Percentiles rank a stretch among this genome's conserved stretches.
These are phyloP conservation scores for Mycena chlorophos DNA, from an alignment of 768 basidiomycete species.

Conservation along the genomic window DNA sequence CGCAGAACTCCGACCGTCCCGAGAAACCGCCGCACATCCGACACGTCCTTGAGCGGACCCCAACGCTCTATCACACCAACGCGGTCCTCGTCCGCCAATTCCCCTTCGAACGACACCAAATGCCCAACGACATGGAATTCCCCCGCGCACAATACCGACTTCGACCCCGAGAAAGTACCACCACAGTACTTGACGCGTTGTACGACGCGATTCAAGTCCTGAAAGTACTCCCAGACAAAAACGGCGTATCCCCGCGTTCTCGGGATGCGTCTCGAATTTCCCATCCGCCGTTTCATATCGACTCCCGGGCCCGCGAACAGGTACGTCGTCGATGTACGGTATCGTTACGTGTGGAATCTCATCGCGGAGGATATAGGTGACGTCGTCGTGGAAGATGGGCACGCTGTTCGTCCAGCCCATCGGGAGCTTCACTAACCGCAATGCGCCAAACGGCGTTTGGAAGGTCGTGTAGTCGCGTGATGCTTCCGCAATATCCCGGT, in stretches of 20 bases:
- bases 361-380: conserved; percentile 26
- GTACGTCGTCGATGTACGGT: conserved; percentile 34
- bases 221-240: conserved; percentile 19
- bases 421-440: conserved; percentile 24
- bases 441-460: conserved; percentile 24
- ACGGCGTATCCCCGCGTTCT: conserved; percentile 18
- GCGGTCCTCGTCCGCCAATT: conserved; percentile 25
- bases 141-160: conserved; percentile 32
- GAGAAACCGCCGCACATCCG: conserved; percentile 30
- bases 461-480: conserved; percentile 33
- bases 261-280: conserved; percentile 22
- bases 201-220: conserved; percentile 16
- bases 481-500: conserved; percentile 24
- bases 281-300: conserved; percentile 24
- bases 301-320: conserved; percentile 24
- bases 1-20: conserved; percentile 27
- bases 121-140: conserved; percentile 39
- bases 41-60: conserved; percentile 13
- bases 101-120: conserved; percentile 35
- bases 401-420: conserved; percentile 36
- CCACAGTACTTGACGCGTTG: conserved; percentile 9
- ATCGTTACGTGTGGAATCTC: conserved; percentile 29
- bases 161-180: conserved; percentile 29
- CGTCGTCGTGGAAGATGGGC: conserved; percentile 33
- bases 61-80: conserved; percentile 29